phyloP scores from a whole-genome alignment of 2,329 filamentous ascomycete genomes.

The Ceratocystis harringtonii region DNA sequence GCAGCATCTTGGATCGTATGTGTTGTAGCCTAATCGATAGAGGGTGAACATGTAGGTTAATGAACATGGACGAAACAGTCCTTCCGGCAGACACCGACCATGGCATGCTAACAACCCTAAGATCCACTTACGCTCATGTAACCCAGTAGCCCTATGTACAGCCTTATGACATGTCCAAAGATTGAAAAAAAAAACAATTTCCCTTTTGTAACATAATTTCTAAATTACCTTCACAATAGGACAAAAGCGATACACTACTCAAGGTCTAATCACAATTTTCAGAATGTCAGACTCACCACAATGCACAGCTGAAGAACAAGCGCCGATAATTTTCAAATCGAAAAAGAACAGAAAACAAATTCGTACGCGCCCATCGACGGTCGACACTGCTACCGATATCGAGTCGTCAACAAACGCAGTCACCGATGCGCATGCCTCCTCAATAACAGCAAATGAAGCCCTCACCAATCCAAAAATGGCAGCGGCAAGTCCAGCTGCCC shows the following conservation, averaged over 20 bases:
- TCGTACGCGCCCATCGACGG: conserved; percentile 25
- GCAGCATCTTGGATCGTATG: too few relatives aligned
- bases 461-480: not conserved
- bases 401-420: not conserved
- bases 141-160: not conserved
- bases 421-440: not conserved
- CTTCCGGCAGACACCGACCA: not conserved
- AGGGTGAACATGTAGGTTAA: too few relatives aligned
- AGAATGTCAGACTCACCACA: not conserved
- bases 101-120: not conserved
- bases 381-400: conserved; percentile 32
- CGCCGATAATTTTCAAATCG: conserved; percentile 37
- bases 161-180: too few relatives aligned
- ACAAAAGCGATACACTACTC: not conserved
- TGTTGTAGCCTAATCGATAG: too few relatives aligned
- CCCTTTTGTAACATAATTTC: not conserved
- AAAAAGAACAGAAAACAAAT: conserved; percentile 37
- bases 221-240: not conserved
- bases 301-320: not conserved
- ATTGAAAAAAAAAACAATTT: not conserved
- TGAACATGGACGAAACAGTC: too few relatives aligned
- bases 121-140: not conserved
- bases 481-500: conserved; percentile 7
- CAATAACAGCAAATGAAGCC: not conserved
- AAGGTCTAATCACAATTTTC: not conserved